These are phyloP conservation scores for Populus hybrid DNA, from an alignment of 441 rosid species.

Conservation along the genomic window DNA sequence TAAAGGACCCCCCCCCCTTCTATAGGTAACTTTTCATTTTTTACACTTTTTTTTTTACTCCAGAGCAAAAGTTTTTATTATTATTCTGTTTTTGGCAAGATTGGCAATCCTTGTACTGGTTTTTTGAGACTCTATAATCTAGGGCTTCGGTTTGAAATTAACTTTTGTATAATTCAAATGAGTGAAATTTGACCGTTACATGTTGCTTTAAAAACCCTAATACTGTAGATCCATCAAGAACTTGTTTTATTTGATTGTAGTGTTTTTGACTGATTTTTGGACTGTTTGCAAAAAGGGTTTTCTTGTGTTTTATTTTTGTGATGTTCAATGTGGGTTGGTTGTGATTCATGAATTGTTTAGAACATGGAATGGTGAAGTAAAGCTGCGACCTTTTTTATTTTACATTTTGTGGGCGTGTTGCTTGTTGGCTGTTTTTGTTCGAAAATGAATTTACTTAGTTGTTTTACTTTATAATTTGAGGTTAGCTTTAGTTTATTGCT, in stretches of 20 bases:
- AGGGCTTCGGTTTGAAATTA: conserved; percentile 34
- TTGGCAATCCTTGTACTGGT: not conserved
- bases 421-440: not conserved
- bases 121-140: conserved; percentile 20
- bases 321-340: not conserved
- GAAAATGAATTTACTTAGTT: not conserved
- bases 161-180: conserved; percentile 6
- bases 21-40: conserved; percentile 25
- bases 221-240: conserved; percentile 34
- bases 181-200: conserved; percentile 21
- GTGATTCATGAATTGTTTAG: not conserved
- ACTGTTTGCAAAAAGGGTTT: not conserved
- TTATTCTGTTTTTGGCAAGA: not conserved
- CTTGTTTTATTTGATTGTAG: conserved; percentile 19
- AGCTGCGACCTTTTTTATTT: not conserved
- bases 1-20: conserved; percentile 11
- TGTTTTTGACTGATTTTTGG: not conserved
- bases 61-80: not conserved
- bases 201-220: conserved; percentile 4
- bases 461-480: not conserved
- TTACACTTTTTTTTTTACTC: not conserved
- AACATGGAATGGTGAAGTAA: not conserved
- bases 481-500: not conserved
- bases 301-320: conserved; percentile 11
- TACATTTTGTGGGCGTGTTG: not conserved